Base-by-base conservation (phyloP, 2,329 filamentous ascomycete species). In the Claviceps sp. region DNA sequence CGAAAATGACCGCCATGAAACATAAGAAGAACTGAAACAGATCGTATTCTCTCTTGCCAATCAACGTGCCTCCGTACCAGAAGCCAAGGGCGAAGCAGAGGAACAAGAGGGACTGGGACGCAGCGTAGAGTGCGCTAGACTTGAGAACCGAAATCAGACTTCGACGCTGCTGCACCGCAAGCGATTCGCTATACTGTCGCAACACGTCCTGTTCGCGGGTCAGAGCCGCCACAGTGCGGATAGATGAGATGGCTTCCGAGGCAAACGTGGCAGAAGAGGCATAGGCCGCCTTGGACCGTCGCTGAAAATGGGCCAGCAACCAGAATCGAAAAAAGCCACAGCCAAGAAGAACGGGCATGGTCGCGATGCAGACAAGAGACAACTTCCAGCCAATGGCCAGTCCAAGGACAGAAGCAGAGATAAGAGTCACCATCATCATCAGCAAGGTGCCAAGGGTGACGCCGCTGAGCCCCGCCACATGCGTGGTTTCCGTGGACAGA, bases 21-120 rank as follows among this genome's bases (percentile, higher is more conserved):
- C 87, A 89, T 46, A 95, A 75, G 70, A 96, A 97, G 76, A 97
- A 97, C 58, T 90, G 85, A 66, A 91, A 91, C 60, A 88, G 76
- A 57, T 69, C 66, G 65, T 93, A 91, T 64, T 94, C 86, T 47
- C 69, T 62, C 52, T 77, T 76, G 22, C 77, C 82, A 50, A 95
- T 84, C 36, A 93, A 72, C 0, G 76, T 85, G 29, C 88, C 87
- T 54, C 89, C 89, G 61, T 93, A 95, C 88, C 88, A 96, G 73
- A 96, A 96, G 2, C 86, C 88, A 4, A 96, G 79, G 0, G 89
- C 89, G 54, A 93, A 83, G 58, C 84, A 88, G 46, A 89, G 74
- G 70, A 95, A 94, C 54, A 87, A 80, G 53, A 95, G 71, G 0
- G 86, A 89, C 68, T 96, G 90, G 1, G 88, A 87, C 1, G 82